Conservation (phyloP, 352 stramenopile genomes). For the Pythium guiyangense region DNA sequence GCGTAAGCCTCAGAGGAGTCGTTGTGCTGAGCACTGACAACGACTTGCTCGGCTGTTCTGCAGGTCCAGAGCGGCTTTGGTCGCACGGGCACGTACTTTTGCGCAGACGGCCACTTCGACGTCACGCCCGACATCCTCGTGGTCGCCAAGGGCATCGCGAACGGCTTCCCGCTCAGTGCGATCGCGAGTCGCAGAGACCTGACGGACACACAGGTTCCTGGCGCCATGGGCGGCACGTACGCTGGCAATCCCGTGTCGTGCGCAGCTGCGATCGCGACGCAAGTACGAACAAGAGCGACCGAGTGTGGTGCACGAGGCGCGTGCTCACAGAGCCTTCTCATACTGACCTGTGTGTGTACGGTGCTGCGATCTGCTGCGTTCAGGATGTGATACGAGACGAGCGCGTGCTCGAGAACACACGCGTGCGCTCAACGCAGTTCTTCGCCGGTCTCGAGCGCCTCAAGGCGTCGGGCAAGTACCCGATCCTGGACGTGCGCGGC, state of each 20-base stretch:
- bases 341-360: no score
- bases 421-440: slow-evolving; percentile 69
- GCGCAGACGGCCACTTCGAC: slow-evolving; percentile 78
- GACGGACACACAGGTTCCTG: slow-evolving; percentile 74
- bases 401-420: slow-evolving; percentile 84
- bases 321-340: no score
- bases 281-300: slow-evolving; percentile 5
- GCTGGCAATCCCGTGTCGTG: slow-evolving; percentile 91
- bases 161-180: slow-evolving; percentile 88
- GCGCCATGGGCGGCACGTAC: slow-evolving; percentile 92
- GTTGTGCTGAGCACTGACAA: no score
- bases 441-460: slow-evolving; percentile 67
- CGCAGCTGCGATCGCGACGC: slow-evolving; percentile 85
- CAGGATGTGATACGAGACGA: slow-evolving; percentile 89
- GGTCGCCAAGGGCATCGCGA: slow-evolving; percentile 93
- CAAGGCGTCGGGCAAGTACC: slow-evolving; percentile 67
- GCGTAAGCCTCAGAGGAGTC: no score
- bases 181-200: slow-evolving; percentile 88
- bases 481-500: slow-evolving; percentile 85
- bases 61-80: slow-evolving; percentile 85
- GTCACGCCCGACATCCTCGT: no score
- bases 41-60: no score
- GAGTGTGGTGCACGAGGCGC: no score
- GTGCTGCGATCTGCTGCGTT: not conserved
- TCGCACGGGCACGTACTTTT: slow-evolving; percentile 84